Conservation (phyloP, 2,329 filamentous ascomycete species). For the Chalaropsis ovoidea region DNA sequence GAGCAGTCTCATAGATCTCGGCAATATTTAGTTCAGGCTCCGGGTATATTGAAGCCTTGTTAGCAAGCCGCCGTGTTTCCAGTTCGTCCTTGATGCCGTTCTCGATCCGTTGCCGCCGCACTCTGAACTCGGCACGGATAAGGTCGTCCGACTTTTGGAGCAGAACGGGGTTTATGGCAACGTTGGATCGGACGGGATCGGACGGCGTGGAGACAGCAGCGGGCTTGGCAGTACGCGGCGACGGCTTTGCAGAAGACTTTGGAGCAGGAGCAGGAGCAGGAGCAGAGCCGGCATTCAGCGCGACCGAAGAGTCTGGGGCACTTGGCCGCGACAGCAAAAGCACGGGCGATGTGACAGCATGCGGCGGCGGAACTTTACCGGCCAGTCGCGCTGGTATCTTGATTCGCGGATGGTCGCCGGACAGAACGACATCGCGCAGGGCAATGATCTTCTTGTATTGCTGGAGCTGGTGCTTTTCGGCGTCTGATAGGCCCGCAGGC, state of each 20-base stretch:
- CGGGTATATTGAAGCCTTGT: slow-evolving; percentile 32
- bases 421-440: slow-evolving; percentile 70
- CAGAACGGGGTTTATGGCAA: slow-evolving; percentile 70
- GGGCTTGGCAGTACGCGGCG: background rate
- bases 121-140: slow-evolving; percentile 67
- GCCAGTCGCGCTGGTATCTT: slow-evolving; percentile 41
- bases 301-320: background rate
- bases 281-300: background rate
- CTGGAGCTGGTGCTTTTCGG: slow-evolving; percentile 21
- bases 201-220: slow-evolving; percentile 1
- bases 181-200: slow-evolving; percentile 40
- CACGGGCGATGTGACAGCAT: slow-evolving; percentile 26
- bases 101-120: slow-evolving; percentile 75
- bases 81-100: slow-evolving; percentile 64
- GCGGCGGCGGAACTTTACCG: slow-evolving; percentile 24
- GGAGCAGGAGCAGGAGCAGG: background rate
- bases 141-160: slow-evolving; percentile 78
- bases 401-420: slow-evolving; percentile 60
- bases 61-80: slow-evolving; percentile 44
- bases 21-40: slow-evolving; percentile 51
- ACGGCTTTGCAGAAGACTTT: background rate
- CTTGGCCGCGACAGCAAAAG: slow-evolving; percentile 7
- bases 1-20: slow-evolving; percentile 61
- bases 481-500: slow-evolving; percentile 16
- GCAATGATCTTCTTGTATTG: slow-evolving; percentile 70